Base-by-base conservation (phyloP, 2,329 filamentous ascomycete species). In the Fusarium fujikuroi region DNA sequence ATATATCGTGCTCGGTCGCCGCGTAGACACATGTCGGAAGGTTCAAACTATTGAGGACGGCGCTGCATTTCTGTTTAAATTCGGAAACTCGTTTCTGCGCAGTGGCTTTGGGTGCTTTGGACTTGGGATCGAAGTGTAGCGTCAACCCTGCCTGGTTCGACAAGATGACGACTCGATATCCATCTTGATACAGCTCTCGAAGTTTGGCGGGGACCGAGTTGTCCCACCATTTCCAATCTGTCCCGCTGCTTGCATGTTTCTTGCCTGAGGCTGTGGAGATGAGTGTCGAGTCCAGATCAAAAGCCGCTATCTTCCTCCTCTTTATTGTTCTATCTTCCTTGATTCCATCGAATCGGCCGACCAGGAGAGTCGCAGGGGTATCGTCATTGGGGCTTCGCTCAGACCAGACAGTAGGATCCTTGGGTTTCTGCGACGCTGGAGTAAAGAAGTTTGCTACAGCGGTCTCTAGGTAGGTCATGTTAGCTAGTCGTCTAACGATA, bases 151-250 rank as follows among this genome's bases (percentile, higher is more conserved):
- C 95, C 82, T 99, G 96, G 81, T 99, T 99, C 70, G 93, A 97
- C 56, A 99, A 83, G 53, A 98, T 89, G 23, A 94, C 88, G 18
- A 98, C 83, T 50, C 88, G 88, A 81, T 93, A 97, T 36, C 91
- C 94, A 74, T 96, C 89, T 16, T 83, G 72, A 77, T 94, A 88
- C 4, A 98, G 85, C 66, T 91, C 84, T 73, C 87, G 89, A 23
- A 99, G 81, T 59, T 85, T 89, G 1, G 81, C 82, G 2, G 94
- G 94, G 1, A 98, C 93, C 23, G 83, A 86, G 19, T 83, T 76
- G 80, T 97, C 85, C 94, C 95, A 98, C 96, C 96, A 99, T 81
- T 93, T 94, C 96, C 96, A 99, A 80, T 98, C 95, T 8, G 86
- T 85, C 0, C 91, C 89, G 73, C 91, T 89, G 58, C 88, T 87